These are phyloP conservation scores for Pythium rishiriense DNA, from an alignment of 352 stramenopile species.

Conservation along the genomic window DNA sequence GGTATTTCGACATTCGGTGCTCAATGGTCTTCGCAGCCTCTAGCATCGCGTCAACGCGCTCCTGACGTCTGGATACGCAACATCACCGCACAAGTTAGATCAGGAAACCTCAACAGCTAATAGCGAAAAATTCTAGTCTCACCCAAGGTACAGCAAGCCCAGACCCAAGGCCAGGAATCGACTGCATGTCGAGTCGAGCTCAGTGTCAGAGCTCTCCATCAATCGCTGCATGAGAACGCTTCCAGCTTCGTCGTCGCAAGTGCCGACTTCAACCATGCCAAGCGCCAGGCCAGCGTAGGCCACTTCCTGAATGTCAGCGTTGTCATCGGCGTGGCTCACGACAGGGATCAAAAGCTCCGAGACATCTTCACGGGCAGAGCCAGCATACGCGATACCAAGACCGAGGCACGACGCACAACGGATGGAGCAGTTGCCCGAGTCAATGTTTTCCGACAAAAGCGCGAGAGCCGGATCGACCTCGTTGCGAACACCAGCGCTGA, in stretches of 20 bases:
- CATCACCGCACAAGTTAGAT: not conserved
- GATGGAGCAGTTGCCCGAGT: constrained; percentile 93
- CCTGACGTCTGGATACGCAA: constrained; percentile 53
- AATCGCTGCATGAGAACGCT: constrained; percentile 96
- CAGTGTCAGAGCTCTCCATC: constrained; percentile 97
- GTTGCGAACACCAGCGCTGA: constrained; percentile 93
- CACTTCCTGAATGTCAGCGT: constrained; percentile 92
- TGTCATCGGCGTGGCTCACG: constrained; percentile 88
- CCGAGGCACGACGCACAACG: constrained; percentile 94
- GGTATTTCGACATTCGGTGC: constrained; percentile 97
- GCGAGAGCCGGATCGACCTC: constrained; percentile 97
- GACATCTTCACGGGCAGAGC: constrained; percentile 95
- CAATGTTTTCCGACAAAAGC: constrained; percentile 97
- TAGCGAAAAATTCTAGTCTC: constrained; percentile 33
- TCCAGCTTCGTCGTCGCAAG: constrained; percentile 96
- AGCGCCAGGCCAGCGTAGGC: constrained; percentile 94
- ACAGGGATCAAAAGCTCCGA: constrained; percentile 96
- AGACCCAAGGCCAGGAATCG: constrained; percentile 97
- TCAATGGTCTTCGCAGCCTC: constrained; percentile 98
- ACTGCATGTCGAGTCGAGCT: constrained; percentile 96
- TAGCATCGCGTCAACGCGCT: constrained; percentile 98
- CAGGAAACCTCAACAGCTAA: not conserved
- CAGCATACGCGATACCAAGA: constrained; percentile 98
- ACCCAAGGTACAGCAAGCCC: constrained; percentile 97
- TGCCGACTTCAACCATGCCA: constrained; percentile 98